A percentile compares a stretch with the other conserved stretches of the same genome.
Evolutionary conservation across 495 filamentous ascomycete species (phyloP).

Genomic region (Tuber magnatum): DNA sequence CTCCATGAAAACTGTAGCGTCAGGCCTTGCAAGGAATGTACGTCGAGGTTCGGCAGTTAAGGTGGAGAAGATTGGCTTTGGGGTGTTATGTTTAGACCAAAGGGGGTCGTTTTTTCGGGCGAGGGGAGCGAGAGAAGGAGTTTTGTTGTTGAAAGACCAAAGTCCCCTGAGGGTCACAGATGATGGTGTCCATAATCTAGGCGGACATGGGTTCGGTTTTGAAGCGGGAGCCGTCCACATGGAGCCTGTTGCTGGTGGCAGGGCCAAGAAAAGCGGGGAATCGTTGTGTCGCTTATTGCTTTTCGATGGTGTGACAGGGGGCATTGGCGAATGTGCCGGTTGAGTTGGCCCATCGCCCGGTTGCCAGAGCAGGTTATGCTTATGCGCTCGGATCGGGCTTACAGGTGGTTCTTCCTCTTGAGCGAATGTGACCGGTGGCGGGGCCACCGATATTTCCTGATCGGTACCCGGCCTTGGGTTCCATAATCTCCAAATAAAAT

Average conservation of each 20-base stretch:
- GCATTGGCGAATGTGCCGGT: conserved; percentile 17
- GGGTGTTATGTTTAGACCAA: conserved; percentile 17
- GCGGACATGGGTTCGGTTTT: conserved; percentile 18
- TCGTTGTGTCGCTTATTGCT: conserved; percentile 24
- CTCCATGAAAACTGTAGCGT: conserved; percentile 23
- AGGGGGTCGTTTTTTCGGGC: conserved; percentile 17
- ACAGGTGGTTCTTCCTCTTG: not conserved
- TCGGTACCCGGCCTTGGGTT: not conserved
- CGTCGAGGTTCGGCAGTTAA: not conserved
- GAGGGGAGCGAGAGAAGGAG: conserved; percentile 6
- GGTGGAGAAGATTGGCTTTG: not conserved
- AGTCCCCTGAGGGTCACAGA: conserved; percentile 16
- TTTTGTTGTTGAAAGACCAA: conserved; percentile 10
- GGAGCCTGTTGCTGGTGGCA: conserved; percentile 7
- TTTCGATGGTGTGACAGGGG: conserved; percentile 12
- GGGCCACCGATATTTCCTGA: not conserved
- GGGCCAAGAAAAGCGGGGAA: conserved; percentile 37
- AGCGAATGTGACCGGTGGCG: not conserved
- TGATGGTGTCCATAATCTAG: conserved; percentile 14
- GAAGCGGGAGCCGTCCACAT: conserved; percentile 12
- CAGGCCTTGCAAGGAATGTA: not conserved
- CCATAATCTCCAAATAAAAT: not conserved
- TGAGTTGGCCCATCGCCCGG: conserved; percentile 20
- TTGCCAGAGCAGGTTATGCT: conserved; percentile 18
- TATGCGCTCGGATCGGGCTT: not conserved